Conservation (phyloP, 108 stramenopile genomes). For the Bacterosira constricta region DNA sequence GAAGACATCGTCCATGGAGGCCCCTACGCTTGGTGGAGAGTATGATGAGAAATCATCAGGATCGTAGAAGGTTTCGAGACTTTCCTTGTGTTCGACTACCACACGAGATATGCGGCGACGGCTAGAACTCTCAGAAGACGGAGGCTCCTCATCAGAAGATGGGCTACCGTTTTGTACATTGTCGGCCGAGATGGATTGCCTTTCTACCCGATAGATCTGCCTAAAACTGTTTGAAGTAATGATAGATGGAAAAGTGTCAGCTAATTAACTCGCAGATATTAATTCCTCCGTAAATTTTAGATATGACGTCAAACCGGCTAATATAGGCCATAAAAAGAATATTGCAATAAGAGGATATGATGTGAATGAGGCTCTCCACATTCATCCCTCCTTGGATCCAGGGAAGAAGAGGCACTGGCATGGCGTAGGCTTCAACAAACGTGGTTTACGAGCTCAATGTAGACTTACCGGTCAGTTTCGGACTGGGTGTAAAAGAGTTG, state of each 20-base stretch:
- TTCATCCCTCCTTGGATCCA: not conserved
- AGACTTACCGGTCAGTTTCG: constrained; percentile 74
- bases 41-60: constrained; percentile 14
- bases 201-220: constrained; percentile 80
- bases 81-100: constrained; percentile 79
- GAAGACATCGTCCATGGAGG: constrained; percentile 55
- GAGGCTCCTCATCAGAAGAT: constrained; percentile 23
- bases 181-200: constrained; percentile 47
- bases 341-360: not conserved
- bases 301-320: too few relatives aligned
- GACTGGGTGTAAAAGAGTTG: constrained; percentile 67
- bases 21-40: constrained; percentile 16
- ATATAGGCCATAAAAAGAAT: too few relatives aligned
- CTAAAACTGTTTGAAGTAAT: constrained; percentile 59
- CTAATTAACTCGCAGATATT: too few relatives aligned
- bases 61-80: constrained; percentile 76
- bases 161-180: constrained; percentile 46
- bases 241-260: not conserved
- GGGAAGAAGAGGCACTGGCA: not conserved
- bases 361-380: not conserved
- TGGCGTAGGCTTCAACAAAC: not conserved
- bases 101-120: constrained; percentile 82
- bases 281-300: too few relatives aligned
- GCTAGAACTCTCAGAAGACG: constrained; percentile 4
- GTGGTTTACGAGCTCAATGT: not conserved